Percentiles rank a stretch among this genome's conserved stretches.
Evolutionary conservation across 139 green algal species (phyloP).

Genomic region (Chlamydomonas incerta): DNA sequence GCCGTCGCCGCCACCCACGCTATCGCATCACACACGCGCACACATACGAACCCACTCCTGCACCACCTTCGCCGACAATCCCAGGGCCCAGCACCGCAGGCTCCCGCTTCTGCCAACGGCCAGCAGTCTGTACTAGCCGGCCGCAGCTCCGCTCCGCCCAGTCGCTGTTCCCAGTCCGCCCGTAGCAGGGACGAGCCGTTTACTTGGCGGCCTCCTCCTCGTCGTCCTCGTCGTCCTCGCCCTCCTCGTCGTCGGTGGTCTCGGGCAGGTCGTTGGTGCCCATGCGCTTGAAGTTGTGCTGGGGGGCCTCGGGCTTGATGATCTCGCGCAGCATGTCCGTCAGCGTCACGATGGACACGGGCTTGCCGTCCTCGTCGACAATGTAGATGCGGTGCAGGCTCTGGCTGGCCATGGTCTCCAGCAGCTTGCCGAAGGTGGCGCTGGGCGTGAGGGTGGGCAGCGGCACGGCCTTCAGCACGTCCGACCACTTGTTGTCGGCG

Average conservation of each 20-base stretch:
- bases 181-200: no score
- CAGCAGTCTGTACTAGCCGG: no score
- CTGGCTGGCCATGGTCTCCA: constrained; percentile 42
- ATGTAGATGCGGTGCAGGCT: constrained; percentile 68
- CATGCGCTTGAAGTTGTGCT: constrained; percentile 40
- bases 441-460: constrained; percentile 39
- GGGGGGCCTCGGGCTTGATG: constrained; percentile 42
- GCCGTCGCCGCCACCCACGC: no score
- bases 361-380: constrained; percentile 47
- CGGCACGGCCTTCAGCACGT: constrained; percentile 40
- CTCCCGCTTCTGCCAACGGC: no score
- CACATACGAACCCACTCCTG: no score
- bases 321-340: constrained; percentile 62
- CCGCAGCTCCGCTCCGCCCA: no score
- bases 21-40: no score
- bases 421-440: constrained; percentile 53
- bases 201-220: constrained; percentile 2
- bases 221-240: constrained; percentile 34
- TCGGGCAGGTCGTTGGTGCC: constrained; percentile 32
- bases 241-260: constrained; percentile 26
- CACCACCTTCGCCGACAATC: no score
- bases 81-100: no score
- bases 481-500: constrained; percentile 30
- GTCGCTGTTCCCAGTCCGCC: no score
- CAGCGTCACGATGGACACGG: constrained; percentile 62